These are phyloP conservation scores for Syzygium oleosum DNA, from an alignment of 345 rosid species.

Conservation along the genomic window DNA sequence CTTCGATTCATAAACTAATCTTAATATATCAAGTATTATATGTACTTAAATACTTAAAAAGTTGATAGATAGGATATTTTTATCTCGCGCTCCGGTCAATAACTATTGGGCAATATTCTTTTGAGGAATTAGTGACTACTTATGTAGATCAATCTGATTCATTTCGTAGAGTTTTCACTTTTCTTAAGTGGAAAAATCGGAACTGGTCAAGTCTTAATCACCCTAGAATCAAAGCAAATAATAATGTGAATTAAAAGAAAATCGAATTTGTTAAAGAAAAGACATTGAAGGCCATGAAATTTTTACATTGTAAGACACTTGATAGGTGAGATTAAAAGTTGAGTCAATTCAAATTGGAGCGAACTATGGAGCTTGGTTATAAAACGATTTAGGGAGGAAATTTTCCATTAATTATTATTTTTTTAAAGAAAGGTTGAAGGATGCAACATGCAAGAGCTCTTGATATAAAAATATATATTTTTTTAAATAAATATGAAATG, in stretches of 20 bases:
- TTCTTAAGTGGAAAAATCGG: not conserved
- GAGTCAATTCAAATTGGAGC: not conserved
- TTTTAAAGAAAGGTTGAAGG: not conserved
- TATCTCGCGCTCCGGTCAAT: accelerated
- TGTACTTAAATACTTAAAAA: not conserved
- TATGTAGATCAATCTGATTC: not conserved
- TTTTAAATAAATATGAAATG: too few species aligned
- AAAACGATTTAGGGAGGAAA: not conserved
- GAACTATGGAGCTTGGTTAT: not conserved
- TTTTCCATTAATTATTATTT: not conserved
- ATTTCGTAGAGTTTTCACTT: not conserved
- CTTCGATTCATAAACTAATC: not conserved
- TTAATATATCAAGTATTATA: not conserved
- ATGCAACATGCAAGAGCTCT: not conserved
- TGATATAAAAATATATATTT: not conserved
- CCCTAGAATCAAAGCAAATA: not conserved
- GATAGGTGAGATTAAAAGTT: not conserved
- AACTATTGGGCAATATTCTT: not conserved
- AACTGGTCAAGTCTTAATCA: not conserved
- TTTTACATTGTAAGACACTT: not conserved
- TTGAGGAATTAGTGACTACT: not conserved
- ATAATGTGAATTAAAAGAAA: not conserved
- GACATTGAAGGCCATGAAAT: not conserved
- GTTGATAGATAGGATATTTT: not conserved
- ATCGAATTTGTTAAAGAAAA: not conserved